Conservation (phyloP, 805 yeast species). For the Candida nemodendra region DNA sequence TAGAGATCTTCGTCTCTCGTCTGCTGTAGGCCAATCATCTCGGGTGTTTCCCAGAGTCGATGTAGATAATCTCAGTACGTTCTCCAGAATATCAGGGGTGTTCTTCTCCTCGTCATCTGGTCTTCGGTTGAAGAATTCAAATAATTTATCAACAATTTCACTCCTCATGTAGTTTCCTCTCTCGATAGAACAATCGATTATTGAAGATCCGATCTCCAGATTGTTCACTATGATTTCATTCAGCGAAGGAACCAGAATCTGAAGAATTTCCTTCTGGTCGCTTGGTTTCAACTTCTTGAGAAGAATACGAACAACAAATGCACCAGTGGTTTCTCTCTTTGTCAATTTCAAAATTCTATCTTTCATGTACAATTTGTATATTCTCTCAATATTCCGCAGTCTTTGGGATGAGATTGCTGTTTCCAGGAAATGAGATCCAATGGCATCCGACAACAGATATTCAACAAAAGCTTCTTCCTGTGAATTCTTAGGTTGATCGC, state of each 20-base stretch:
- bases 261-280: constrained; percentile 62
- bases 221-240: constrained; percentile 61
- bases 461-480: constrained; percentile 81
- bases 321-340: constrained; percentile 80
- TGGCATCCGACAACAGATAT: constrained; percentile 76
- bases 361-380: constrained; percentile 69
- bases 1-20: constrained; percentile 76
- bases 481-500: constrained; percentile 48
- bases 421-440: constrained; percentile 93
- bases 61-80: constrained; percentile 57
- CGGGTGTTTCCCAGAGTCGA: constrained; percentile 80
- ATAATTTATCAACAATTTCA: constrained; percentile 51
- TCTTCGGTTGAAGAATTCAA: constrained; percentile 39
- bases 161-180: constrained; percentile 59
- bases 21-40: constrained; percentile 91
- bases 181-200: constrained; percentile 63
- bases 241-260: constrained; percentile 64
- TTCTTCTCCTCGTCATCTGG: constrained; percentile 35
- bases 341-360: constrained; percentile 72
- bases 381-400: constrained; percentile 64
- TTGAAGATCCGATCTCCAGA: constrained; percentile 63
- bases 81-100: constrained; percentile 56
- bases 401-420: constrained; percentile 65
- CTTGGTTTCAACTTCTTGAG: constrained; percentile 60
- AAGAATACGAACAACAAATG: constrained; percentile 71